Base-by-base conservation (phyloP, 2,329 filamentous ascomycete species). In the Spiromastix sp. region DNA sequence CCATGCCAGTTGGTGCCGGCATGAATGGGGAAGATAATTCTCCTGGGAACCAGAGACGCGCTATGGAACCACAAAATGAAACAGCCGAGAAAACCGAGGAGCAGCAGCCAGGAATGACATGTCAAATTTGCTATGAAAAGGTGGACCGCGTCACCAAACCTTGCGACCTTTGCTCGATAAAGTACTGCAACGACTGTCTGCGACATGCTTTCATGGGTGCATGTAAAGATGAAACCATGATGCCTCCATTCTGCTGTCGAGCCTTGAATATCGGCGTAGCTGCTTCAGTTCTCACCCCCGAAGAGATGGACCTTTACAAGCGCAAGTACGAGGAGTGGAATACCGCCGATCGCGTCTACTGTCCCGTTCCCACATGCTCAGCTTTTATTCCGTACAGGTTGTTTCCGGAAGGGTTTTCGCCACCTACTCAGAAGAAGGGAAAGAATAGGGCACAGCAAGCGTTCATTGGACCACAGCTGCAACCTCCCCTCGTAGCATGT, bases 271-370 rank as follows among this genome's bases (percentile, higher is more conserved):
- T 67, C n/a, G 57, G 63, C 16, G 45, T 59, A 18, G 56, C 56
- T 4, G 47, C 51, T 4, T 48, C 51, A 1, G 45, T 55, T 30
- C 47, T 70, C 18, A 52, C 54, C 0, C 10, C 45, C 4, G 51
- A 54, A 4, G 59, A 67, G 34, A 45, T 54, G 1, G 44, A 48
- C 9, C 42, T 45, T 2, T 72, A 60, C 46, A 56, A 60, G 30
- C 42, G 45, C 7, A 68, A 63, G 39, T 62, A 64, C 34, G 67
- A 71, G 30, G 67, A 71, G 45, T 67, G 63, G 57, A 50, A 51
- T 22, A 66, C 66, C 2, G 42, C 50, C 3, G 52, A 64, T 17
- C 65, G 64, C 5, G 45, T 65, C 5, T 72, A 71, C 43, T 72
- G 69, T 39, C 67, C 69, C 3, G 44, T 63, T 6, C 56, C 59